Evolutionary conservation across 2,329 filamentous ascomycete genomes (phyloP).

Genomic region (Phialocephala sp.): DNA sequence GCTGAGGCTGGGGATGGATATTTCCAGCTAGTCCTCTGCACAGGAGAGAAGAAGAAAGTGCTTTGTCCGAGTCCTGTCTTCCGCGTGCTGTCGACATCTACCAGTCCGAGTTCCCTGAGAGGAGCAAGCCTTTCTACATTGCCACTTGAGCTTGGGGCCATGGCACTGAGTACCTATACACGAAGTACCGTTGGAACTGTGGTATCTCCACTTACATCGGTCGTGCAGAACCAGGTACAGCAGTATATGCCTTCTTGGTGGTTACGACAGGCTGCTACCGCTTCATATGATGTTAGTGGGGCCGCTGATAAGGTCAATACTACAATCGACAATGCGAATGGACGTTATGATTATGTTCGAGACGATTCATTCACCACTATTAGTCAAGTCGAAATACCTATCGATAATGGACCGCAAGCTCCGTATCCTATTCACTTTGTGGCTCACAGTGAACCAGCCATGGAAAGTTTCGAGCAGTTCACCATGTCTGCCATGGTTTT

Average conservation of each 20-base stretch:
- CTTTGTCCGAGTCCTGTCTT: conserved; percentile 72
- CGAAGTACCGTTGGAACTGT: conserved; percentile 52
- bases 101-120: conserved; percentile 63
- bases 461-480: conserved; percentile 41
- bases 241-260: conserved; percentile 40
- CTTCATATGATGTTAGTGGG: conserved; percentile 44
- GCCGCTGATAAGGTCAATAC: conserved; percentile 27
- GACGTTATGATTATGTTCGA: conserved; percentile 45
- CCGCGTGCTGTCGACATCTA: conserved; percentile 69
- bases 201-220: conserved; percentile 48
- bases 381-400: conserved; percentile 37
- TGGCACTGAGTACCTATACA: conserved; percentile 52
- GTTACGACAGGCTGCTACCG: conserved; percentile 42
- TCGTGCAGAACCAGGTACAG: conserved; percentile 50
- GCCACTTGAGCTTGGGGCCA: conserved; percentile 69
- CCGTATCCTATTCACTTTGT: conserved; percentile 61
- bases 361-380: conserved; percentile 47
- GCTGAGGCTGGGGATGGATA: conserved; percentile 69
- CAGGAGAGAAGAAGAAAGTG: conserved; percentile 58
- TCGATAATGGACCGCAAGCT: conserved; percentile 55
- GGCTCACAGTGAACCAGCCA: conserved; percentile 53
- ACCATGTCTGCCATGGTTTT: conserved; percentile 62
- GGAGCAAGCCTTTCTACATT: conserved; percentile 69
- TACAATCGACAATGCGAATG: conserved; percentile 45
- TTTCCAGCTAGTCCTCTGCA: conserved; percentile 69